Base-by-base conservation (phyloP, 345 rosid species). In the Cardamine occulta region DNA sequence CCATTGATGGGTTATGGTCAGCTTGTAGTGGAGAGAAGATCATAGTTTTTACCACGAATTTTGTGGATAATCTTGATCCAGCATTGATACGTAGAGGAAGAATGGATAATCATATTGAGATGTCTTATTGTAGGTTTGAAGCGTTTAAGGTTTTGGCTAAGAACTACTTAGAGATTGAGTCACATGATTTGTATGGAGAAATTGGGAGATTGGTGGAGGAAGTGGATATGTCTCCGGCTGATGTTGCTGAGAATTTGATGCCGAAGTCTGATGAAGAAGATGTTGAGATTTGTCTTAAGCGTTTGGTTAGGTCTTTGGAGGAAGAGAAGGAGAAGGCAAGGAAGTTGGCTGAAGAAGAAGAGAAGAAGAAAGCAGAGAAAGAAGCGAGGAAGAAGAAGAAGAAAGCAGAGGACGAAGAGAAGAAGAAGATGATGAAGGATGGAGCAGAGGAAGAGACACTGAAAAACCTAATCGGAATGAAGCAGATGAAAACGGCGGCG, bases 1-100 rank as follows among this genome's bases (percentile, higher is more conserved):
- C 79, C 39, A 75, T 81, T 61, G 89, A 84, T 82, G 87, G 89
- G 11, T 65, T 84, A 17, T 79, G 89, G 87, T 86, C 87, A 34
- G 79, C 86, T 58, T 74, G 86, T 80, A 80, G 80, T 32, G 86
- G 70, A 1, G 89, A 84, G 63, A 82, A 82, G 42, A 69, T 84
- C 17, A 81, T 86, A 9, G 61, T 86, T 14, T 86, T 86, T 4
- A 86, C 87, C 0, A 84, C 87, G 0, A 82, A 82, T 12, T 67
- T 60, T 67, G 74, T 70, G 21, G 89, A 82, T 21, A 86, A 81
- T 19, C 86, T 86, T 66, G 86, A 82, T 72, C 83, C 81, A 1
- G 86, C 87, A 8, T 61, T 86, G 15, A 79, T 82, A 3, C 58
- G 89, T 21, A 84, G 74, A 54, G 86, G 89, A n/a, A 81, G 89